A percentile compares a stretch with the other conserved stretches of the same genome.
Evolutionary conservation across 2,329 filamentous ascomycete genomes (phyloP).

Genomic region (Amauroascus niger): DNA sequence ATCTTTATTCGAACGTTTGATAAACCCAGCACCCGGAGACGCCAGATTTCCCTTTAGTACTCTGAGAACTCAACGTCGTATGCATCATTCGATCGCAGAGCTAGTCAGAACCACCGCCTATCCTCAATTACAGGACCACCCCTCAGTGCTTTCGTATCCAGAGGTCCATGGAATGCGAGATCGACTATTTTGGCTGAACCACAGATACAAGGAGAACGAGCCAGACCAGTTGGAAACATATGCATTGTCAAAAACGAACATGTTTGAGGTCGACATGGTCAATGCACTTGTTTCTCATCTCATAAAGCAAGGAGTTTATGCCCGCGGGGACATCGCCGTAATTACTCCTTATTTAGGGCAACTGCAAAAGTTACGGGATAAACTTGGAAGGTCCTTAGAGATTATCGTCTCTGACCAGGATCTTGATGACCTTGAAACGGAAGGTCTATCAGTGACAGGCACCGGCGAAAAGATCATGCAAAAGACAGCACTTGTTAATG

Average conservation of each 20-base stretch:
- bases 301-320: slow-evolving; percentile 54
- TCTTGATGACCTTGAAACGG: slow-evolving; percentile 42
- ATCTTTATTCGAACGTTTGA: slow-evolving; percentile 52
- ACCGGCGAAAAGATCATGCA: not conserved
- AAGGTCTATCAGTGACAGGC: slow-evolving; percentile 21
- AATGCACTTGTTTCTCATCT: slow-evolving; percentile 55
- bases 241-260: slow-evolving; percentile 41
- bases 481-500: slow-evolving; percentile 5
- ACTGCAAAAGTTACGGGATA: slow-evolving; percentile 38
- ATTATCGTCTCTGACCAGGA: slow-evolving; percentile 58
- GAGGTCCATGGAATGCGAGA: slow-evolving; percentile 41
- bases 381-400: slow-evolving; percentile 42
- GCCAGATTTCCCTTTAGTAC: slow-evolving; percentile 30
- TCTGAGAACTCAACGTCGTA: slow-evolving; percentile 53
- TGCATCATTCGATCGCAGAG: slow-evolving; percentile 53
- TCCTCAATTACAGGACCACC: slow-evolving; percentile 45
- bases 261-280: slow-evolving; percentile 54
- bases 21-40: slow-evolving; percentile 1
- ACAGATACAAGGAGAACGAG: slow-evolving; percentile 34
- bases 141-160: slow-evolving; percentile 29
- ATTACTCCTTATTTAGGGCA: slow-evolving; percentile 54
- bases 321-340: slow-evolving; percentile 55
- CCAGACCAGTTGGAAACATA: slow-evolving; percentile 21
- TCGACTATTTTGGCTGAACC: slow-evolving; percentile 46
- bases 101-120: slow-evolving; percentile 53